Evolutionary conservation across 225 moss, liverwort and hornwort species (phyloP), one percentile per base, ranked within the genome.

Genomic region (Climacium dendroides): DNA sequence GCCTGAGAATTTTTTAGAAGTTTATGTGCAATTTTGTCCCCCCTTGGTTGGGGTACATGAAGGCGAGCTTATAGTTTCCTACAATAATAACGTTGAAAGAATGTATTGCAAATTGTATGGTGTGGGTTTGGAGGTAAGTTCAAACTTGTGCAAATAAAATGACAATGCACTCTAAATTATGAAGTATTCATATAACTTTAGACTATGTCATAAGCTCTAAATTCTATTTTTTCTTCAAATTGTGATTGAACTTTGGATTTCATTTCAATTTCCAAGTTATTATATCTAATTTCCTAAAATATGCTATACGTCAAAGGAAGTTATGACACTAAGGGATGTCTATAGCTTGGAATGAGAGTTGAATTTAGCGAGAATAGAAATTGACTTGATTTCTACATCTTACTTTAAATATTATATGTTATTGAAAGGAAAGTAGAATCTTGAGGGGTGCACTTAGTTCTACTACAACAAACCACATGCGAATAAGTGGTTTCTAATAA

Each of bases 1-100:
- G 45, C 89, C 95, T 7, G 89, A 93, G 26, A 90, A 94, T 30
- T 98, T 98, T 83, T 19, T 94, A 63, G 93, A 96, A 88, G 85
- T 96, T 67, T 94, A 87, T 86, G 87, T 98, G 73, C 95, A 96
- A 47, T 98, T 98, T 75, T 73, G 88, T 50, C 92, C 98, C 26
- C 90, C 83, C 1, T n/a, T 89, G 16, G 72, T 94, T 86, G 96
- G 96, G 13, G 70, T 69, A 8, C 91, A 93, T 80, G 92, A 98
- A 84, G 96, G 94, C 12, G 93, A 94, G 83, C 96, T 98, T 26
- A 85, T 90, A 52, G 89, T 67, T 85, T 37, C 92, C 2, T 91
- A 91, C 71, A 91, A 90, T 55, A 70, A 89, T 15, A 90, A 87
- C 41, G 66, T 79, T 64, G 90, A 90, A 74, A 89, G 45, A 85